Base-by-base conservation (phyloP, 2,329 filamentous ascomycete species). In the Trichoderma polysporum region DNA sequence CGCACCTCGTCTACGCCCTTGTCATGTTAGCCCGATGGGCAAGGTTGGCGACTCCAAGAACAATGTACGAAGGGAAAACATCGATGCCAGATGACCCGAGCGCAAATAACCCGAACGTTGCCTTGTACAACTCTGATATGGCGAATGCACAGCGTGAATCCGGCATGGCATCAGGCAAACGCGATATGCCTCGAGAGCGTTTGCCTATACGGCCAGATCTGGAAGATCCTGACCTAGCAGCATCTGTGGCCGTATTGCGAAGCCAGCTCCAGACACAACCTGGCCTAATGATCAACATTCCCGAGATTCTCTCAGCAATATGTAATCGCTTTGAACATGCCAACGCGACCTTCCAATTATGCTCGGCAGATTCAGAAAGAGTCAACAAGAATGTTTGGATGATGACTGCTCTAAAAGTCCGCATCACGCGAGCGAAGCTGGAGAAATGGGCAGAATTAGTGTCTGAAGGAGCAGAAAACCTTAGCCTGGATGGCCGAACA, bases 11-110 rank as follows among this genome's bases (percentile, higher is more conserved):
- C 3, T 84, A 85, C 61, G 81, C 79, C n/a, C 74, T 84, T 49
- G 82, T 79, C 4, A 83, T 85, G 78, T 76, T 86, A 0, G 79
- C 82, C 1, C 79, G 84, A 7, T 86, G 83, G 83, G 80, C 82
- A 5, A 83, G 83, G 50, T 76, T 85, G 0, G 76, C 81, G 0
- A 79, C 78, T 0, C 79, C 79, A 0, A 78, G 78, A 25, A 73
- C 74, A 0, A 67, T 78, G 47, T 74, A 71, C 15, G 69, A 69
- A 10, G 68, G 71, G 0, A 68, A 68, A 5, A 70, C 71, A 4
- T 68, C 73, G 0, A 76, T 76, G 73, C 74, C 75, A 0, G 50
- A 57, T 6, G 72, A 75, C 37, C 69, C 69, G 1, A 74, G 71
- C 8, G 70, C 70, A 15, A 65, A 69, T 15, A 70, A 75, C 3